Evolutionary conservation across 768 basidiomycete genomes (phyloP), one percentile per base, ranked within the genome.

Genomic region (Russula ochroleuca): DNA sequence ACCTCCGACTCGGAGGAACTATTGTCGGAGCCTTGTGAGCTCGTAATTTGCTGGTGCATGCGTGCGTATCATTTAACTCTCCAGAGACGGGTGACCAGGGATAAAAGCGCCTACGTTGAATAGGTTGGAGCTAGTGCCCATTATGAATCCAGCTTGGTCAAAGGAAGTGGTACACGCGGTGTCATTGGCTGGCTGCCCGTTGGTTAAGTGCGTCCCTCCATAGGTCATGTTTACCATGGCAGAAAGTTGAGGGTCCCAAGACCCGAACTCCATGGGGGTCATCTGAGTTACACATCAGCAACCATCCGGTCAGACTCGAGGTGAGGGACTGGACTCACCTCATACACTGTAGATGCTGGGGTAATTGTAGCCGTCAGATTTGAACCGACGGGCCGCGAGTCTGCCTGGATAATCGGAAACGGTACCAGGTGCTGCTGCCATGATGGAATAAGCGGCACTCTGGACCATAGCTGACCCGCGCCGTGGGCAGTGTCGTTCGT

Each of bases 141-240:
- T 86, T 37, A 92, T 71, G 71, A 90, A 93, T 0, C 80, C 81
- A 0, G 80, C 81, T 72, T 88, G 87, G 70, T 92, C 89, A 69
- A 91, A 92, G 8, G 85, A 85, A 5, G 80, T 82, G 13, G 85
- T 85, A 72, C 93, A 95, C 1, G 81, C 73, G 13, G 83, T 81
- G 7, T 76, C 72, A 64, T 82, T 84, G 13, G 73, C 75, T 0
- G 86, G 80, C 62, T 76, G 69, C 3, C 87, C 89, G 61, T 86
- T 81, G 23, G 73, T 72, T 19, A 92, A 70, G 64, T 79, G 77
- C 0, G 89, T 90, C 6, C 93, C 93, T 7, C 83, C 79, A 67
- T 80, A 84, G 0, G 81, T 74, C 28, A 83, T 75, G 50, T 86
- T 85, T 69, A 81, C 79, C 72, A 88, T 91, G 1, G 88, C 85